phyloP scores from a whole-genome alignment of 2,329 filamentous ascomycete genomes.

The Cryphonectria nitschkei region DNA sequence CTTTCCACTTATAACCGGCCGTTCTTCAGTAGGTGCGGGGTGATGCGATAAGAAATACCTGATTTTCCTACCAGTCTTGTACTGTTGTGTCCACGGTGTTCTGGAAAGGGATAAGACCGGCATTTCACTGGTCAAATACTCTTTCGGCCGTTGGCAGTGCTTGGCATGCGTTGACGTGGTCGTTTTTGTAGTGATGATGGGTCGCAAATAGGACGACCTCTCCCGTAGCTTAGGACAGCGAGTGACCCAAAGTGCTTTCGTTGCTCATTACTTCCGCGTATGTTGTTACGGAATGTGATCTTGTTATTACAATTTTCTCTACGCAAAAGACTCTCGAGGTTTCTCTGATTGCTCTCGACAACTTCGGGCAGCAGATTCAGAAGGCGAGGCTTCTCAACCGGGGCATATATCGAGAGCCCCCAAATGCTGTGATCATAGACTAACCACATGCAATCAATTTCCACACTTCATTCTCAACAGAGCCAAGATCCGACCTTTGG shows the following conservation, averaged over 20 bases:
- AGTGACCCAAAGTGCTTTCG: background rate
- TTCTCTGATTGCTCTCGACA: too few relatives aligned
- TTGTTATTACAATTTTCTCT: too few relatives aligned
- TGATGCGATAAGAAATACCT: constrained; percentile 4
- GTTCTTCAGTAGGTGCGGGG: background rate
- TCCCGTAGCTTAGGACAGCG: background rate
- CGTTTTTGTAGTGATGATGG: background rate
- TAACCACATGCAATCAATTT: background rate
- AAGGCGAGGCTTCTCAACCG: too few relatives aligned
- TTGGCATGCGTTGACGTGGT: background rate
- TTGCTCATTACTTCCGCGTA: background rate
- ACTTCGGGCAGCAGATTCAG: too few relatives aligned
- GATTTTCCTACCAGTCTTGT: background rate
- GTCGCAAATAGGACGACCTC: background rate
- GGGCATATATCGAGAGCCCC: too few relatives aligned
- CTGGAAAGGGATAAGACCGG: background rate
- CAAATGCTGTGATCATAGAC: background rate
- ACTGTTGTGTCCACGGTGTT: background rate
- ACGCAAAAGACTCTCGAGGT: too few relatives aligned
- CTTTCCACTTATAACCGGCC: constrained; percentile 2
- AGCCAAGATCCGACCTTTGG: background rate
- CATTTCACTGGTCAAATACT: background rate
- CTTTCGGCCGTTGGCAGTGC: too few relatives aligned
- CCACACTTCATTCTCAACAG: background rate
- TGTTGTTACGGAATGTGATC: too few relatives aligned